A percentile compares a stretch with the other conserved stretches of the same genome.
phyloP scores from a whole-genome alignment of 2,329 filamentous ascomycete species.

The Talaromyces amestolkiae region DNA sequence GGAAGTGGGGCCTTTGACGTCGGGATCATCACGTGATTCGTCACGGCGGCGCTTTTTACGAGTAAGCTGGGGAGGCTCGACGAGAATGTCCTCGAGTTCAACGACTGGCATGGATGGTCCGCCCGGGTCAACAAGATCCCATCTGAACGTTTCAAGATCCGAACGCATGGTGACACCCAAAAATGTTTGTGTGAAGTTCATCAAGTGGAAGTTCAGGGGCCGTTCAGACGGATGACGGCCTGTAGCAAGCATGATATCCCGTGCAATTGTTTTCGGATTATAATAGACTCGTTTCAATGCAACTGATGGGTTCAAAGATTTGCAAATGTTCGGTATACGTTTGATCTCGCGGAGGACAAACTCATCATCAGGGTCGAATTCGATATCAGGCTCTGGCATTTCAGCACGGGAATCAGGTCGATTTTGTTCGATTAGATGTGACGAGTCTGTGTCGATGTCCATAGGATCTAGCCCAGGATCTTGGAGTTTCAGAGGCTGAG shows the following conservation, averaged over 20 bases:
- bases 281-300: conserved; percentile 52
- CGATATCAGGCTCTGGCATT: conserved; percentile 5
- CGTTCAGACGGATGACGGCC: conserved; percentile 61
- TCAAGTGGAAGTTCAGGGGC: conserved; percentile 59
- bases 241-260: conserved; percentile 61
- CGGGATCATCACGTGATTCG: conserved; percentile 14
- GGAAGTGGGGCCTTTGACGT: conserved; percentile 12
- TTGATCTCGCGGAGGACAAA: conserved; percentile 23
- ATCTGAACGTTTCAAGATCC: conserved; percentile 59
- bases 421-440: neutral
- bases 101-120: conserved; percentile 39
- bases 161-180: conserved; percentile 43
- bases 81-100: conserved; percentile 26
- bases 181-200: conserved; percentile 46
- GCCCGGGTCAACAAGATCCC: conserved; percentile 61
- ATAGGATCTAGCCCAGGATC: conserved; percentile 5
- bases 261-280: conserved; percentile 60
- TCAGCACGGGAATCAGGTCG: conserved; percentile 8
- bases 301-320: conserved; percentile 42
- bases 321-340: conserved; percentile 40
- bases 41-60: conserved; percentile 9
- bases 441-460: conserved; percentile 12
- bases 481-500: neutral
- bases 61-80: conserved; percentile 24
- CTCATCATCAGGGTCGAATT: conserved; percentile 17